These are phyloP conservation scores for Pachysandra terminalis DNA, from an alignment of 164 flowering plant species.

Conservation along the genomic window DNA sequence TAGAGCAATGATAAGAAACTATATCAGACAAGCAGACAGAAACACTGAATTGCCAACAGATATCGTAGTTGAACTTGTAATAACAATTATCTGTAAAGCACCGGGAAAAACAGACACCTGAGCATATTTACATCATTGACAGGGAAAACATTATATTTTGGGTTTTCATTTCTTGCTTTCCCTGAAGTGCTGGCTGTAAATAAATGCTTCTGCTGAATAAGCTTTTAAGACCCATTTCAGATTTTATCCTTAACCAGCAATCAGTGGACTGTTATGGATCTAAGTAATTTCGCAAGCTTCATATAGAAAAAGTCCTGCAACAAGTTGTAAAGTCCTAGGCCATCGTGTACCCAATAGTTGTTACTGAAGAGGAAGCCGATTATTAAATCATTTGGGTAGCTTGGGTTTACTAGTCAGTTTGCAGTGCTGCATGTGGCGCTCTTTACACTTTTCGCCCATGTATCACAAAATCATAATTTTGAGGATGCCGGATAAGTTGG, in stretches of 20 bases:
- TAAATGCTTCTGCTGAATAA: background rate
- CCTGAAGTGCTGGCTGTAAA: background rate
- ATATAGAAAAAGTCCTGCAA: background rate
- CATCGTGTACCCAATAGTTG: background rate
- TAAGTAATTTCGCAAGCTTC: too few relatives aligned
- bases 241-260: too few relatives aligned
- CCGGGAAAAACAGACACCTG: background rate
- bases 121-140: too few relatives aligned
- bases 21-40: background rate
- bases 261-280: background rate
- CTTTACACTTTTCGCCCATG: too few relatives aligned
- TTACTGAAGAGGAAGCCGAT: too few relatives aligned
- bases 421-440: too few relatives aligned
- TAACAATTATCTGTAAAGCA: too few relatives aligned
- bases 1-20: background rate
- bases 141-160: background rate
- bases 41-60: too few relatives aligned
- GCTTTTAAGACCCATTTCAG: background rate
- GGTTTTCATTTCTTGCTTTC: background rate
- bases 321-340: background rate
- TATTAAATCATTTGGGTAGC: background rate
- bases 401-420: background rate
- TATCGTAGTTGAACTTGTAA: too few relatives aligned
- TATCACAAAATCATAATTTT: too few relatives aligned
- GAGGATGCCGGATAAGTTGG: too few relatives aligned